These are phyloP conservation scores for Lichtheimia ornata DNA, from an alignment of 371 early-diverging fungal species.

Conservation along the genomic window DNA sequence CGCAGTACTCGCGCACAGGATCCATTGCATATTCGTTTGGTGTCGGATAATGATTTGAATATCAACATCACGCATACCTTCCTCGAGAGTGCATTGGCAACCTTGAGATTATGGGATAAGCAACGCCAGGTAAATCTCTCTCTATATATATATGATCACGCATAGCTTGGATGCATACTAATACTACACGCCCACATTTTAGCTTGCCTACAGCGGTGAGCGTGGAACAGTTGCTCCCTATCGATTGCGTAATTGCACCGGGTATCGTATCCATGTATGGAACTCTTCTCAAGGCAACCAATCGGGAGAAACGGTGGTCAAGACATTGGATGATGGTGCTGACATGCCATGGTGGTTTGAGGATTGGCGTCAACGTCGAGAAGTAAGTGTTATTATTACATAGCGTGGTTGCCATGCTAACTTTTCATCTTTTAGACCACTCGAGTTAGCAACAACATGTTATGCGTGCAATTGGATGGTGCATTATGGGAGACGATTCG, in stretches of 20 bases:
- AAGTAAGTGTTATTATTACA: slow-evolving; percentile 42
- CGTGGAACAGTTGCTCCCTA: slow-evolving; percentile 74
- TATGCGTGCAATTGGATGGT: slow-evolving; percentile 86
- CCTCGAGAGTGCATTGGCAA: slow-evolving; percentile 78
- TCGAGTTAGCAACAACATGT: slow-evolving; percentile 55
- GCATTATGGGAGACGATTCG: slow-evolving; percentile 91
- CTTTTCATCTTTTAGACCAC: slow-evolving; percentile 23
- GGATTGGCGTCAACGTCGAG: slow-evolving; percentile 92
- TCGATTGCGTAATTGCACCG: slow-evolving; percentile 85
- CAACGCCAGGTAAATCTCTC: slow-evolving; percentile 24
- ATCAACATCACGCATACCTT: slow-evolving; percentile 87
- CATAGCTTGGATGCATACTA: background rate
- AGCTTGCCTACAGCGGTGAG: slow-evolving; percentile 39
- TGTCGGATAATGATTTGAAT: slow-evolving; percentile 81
- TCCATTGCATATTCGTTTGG: slow-evolving; percentile 58
- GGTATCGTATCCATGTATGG: slow-evolving; percentile 90
- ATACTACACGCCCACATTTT: background rate
- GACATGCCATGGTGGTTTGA: slow-evolving; percentile 94
- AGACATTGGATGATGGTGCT: slow-evolving; percentile 68
- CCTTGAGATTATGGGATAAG: slow-evolving; percentile 55
- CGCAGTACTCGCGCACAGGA: slow-evolving; percentile 20
- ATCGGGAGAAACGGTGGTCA: slow-evolving; percentile 58
- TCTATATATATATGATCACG: background rate
- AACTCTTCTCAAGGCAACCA: slow-evolving; percentile 55
- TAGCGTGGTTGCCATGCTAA: background rate